phyloP scores from a whole-genome alignment of 768 basidiomycete species.

The Phylloporus arenicola region DNA sequence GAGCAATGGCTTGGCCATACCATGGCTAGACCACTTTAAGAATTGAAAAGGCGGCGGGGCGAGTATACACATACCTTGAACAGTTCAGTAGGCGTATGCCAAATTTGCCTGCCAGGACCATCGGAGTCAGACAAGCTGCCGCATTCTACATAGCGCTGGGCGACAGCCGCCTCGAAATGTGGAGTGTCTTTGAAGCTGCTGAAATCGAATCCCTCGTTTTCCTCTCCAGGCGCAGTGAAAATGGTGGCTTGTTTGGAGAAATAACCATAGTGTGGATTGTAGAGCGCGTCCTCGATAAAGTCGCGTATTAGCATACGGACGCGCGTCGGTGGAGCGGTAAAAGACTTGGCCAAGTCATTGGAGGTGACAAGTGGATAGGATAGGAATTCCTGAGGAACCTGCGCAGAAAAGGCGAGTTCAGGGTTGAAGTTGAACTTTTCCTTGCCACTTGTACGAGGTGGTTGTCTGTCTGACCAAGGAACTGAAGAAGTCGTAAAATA shows the following conservation, averaged over 20 bases:
- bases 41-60: background rate
- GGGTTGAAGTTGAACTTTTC: constrained; percentile 81
- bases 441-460: constrained; percentile 10
- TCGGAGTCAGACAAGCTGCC: constrained; percentile 51
- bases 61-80: constrained; percentile 65
- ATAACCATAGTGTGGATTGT: constrained; percentile 97
- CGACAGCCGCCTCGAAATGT: constrained; percentile 81
- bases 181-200: constrained; percentile 53
- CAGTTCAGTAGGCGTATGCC: constrained; percentile 98
- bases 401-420: constrained; percentile 48
- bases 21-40: constrained; percentile 58
- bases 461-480: constrained; percentile 10
- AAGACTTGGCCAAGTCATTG: constrained; percentile 52
- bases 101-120: constrained; percentile 83
- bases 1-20: constrained; percentile 88
- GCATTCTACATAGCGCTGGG: constrained; percentile 66
- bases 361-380: constrained; percentile 61
- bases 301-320: constrained; percentile 95
- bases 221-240: constrained; percentile 54
- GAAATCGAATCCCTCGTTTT: constrained; percentile 61
- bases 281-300: constrained; percentile 93
- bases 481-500: constrained; percentile 20
- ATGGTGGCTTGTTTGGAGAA: constrained; percentile 92
- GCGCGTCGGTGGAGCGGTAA: constrained; percentile 57
- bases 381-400: constrained; percentile 41